These are phyloP conservation scores for Penicillium taxi DNA, from an alignment of 495 filamentous ascomycete genomes.

Conservation along the genomic window DNA sequence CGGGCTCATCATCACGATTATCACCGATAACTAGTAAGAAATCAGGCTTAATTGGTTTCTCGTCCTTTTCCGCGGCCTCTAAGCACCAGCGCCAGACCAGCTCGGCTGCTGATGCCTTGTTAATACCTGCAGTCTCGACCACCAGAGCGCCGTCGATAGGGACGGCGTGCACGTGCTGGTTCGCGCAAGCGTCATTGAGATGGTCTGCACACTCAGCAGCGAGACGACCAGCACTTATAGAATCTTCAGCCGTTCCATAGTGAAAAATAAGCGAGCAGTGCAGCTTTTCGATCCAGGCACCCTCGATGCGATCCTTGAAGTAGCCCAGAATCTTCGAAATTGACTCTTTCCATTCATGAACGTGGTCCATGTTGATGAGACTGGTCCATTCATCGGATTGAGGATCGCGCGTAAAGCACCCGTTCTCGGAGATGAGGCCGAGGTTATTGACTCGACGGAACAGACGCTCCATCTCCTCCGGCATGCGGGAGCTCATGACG, in stretches of 20 bases:
- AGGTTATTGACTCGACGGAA: slow-evolving; percentile 72
- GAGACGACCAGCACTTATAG: slow-evolving; percentile 59
- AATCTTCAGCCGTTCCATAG: slow-evolving; percentile 74
- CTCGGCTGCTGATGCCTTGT: slow-evolving; percentile 72
- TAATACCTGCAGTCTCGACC: slow-evolving; percentile 73
- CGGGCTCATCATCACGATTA: slow-evolving; percentile 82
- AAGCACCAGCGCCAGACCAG: slow-evolving; percentile 55
- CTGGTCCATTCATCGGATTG: slow-evolving; percentile 61
- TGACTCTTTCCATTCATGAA: slow-evolving; percentile 65
- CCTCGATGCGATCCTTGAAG: slow-evolving; percentile 80
- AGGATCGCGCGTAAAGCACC: slow-evolving; percentile 72
- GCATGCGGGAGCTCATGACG: slow-evolving; percentile 79
- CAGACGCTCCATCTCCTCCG: slow-evolving; percentile 77
- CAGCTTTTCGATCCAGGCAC: slow-evolving; percentile 75
- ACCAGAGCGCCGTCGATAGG: slow-evolving; percentile 69
- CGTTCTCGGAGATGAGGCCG: slow-evolving; percentile 87
- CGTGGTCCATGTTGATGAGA: slow-evolving; percentile 59
- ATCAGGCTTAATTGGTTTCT: slow-evolving; percentile 46
- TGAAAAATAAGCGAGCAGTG: slow-evolving; percentile 84
- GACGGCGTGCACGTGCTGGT: slow-evolving; percentile 73
- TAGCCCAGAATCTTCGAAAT: slow-evolving; percentile 73
- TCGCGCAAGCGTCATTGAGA: slow-evolving; percentile 84
- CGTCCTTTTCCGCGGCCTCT: slow-evolving; percentile 22
- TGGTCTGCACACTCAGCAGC: slow-evolving; percentile 83
- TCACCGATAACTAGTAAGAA: slow-evolving; percentile 85